Evolutionary conservation across 2,329 filamentous ascomycete species (phyloP), one percentile per base, ranked within the genome.

Genomic region (Ophidiomyces ophidiicola): DNA sequence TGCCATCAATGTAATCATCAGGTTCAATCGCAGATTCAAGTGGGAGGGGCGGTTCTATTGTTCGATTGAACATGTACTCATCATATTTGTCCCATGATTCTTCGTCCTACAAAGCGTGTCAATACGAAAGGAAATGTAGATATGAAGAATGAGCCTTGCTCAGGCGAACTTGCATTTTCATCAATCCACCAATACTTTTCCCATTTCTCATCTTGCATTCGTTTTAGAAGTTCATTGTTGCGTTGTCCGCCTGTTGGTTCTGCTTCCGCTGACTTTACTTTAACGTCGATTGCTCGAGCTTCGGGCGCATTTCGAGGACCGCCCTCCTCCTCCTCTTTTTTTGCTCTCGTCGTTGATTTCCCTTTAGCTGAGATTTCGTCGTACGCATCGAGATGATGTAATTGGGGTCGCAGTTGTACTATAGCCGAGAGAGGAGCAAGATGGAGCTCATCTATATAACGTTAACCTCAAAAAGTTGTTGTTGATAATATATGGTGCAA

Each of bases 311-410:
- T 51, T 49, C 60, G 52, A 50, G 61, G 45, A 59, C 64, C 36
- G 15, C 36, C 60, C 5, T 69, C 68, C 41, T 72, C 68, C 8
- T 62, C 56, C 17, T 64, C 58, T 43, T 60, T 62, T 48, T 56
- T 62, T 46, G 48, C 44, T 46, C 58, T 52, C 20, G 43, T 48
- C 39, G 31, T 24, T 3, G 58, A 50, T 36, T 56, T 52, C 4
- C 48, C 53, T 36, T 58, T 60, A 3, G 50, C 46, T 3, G 57
- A 53, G 5, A 83, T 71, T 52, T 94, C 85, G 32, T 79, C 70
- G 32, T 77, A 63, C 3, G 90, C 88, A 61, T 96, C 90, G 49
- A 96, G 71, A 62, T 96, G 86, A 61, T 94, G 85, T 45, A 93
- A 81, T 54, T 94, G 84, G 0, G 90, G 86, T 3, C 87, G 82